Evolutionary conservation across 768 basidiomycete species (phyloP).

Genomic region (Boletus sensibilis): DNA sequence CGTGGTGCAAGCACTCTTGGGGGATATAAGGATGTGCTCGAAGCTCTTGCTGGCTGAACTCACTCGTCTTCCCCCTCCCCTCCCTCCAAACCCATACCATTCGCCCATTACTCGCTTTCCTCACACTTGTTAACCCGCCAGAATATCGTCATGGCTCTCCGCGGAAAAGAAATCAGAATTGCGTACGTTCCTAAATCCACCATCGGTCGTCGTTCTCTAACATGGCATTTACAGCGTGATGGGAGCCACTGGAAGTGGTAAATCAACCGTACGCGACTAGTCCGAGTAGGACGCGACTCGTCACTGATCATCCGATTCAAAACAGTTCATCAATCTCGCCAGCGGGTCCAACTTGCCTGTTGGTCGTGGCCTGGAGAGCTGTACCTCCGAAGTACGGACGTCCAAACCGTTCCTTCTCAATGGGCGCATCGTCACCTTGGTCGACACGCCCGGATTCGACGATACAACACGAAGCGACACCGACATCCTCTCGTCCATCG

Average conservation of each 20-base stretch:
- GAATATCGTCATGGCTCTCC: slow-evolving; percentile 23
- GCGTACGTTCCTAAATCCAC: slow-evolving; percentile 22
- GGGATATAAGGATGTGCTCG: slow-evolving; percentile 18
- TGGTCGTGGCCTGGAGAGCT: slow-evolving; percentile 48
- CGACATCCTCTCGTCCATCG: slow-evolving; percentile 51
- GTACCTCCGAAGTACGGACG: slow-evolving; percentile 46
- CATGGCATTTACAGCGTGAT: slow-evolving; percentile 27
- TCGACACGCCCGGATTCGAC: slow-evolving; percentile 66
- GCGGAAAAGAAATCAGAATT: slow-evolving; percentile 33
- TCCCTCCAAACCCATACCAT: not conserved
- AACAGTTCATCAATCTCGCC: slow-evolving; percentile 52
- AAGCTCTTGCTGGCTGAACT: not conserved
- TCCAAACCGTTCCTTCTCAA: slow-evolving; percentile 46
- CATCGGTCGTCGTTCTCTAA: slow-evolving; percentile 2
- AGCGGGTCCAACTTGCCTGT: slow-evolving; percentile 50
- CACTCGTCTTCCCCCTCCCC: not conserved
- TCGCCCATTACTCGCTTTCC: not conserved
- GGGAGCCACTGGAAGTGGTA: slow-evolving; percentile 37
- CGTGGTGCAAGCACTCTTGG: slow-evolving; percentile 3
- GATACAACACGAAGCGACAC: slow-evolving; percentile 50
- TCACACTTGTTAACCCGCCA: not conserved
- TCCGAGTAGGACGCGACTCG: not conserved
- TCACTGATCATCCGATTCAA: slow-evolving; percentile 3
- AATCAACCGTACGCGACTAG: slow-evolving; percentile 33
- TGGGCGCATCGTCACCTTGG: slow-evolving; percentile 44